phyloP scores from a whole-genome alignment of 164 flowering plant genomes.

The Liriodendron chinense region DNA sequence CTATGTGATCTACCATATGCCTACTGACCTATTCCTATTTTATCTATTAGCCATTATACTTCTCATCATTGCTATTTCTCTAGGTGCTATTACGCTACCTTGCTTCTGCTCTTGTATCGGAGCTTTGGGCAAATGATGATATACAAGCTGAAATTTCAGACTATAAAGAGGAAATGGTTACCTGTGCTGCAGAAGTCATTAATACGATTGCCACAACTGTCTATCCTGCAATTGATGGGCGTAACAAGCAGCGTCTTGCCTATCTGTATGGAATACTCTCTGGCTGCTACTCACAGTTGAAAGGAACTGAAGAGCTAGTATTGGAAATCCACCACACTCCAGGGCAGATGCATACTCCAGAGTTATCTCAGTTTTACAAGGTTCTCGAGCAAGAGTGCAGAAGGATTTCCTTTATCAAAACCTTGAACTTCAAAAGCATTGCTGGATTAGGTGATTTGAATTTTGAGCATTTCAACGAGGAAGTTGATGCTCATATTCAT shows the following conservation, averaged over 20 bases:
- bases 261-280: slow-evolving; percentile 64
- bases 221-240: slow-evolving; percentile 79
- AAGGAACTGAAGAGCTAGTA: slow-evolving; percentile 27
- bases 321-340: slow-evolving; percentile 18
- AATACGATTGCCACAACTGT: slow-evolving; percentile 44
- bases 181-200: slow-evolving; percentile 44
- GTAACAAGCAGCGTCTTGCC: slow-evolving; percentile 75
- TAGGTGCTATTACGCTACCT: slow-evolving; percentile 70
- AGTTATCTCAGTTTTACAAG: slow-evolving; percentile 49
- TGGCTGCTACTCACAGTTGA: slow-evolving; percentile 59
- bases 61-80: slow-evolving; percentile 15
- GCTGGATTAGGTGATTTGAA: slow-evolving; percentile 65
- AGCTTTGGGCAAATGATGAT: slow-evolving; percentile 79
- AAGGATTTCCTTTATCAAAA: slow-evolving; percentile 57
- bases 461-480: slow-evolving; percentile 47
- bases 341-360: slow-evolving; percentile 13
- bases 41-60: background rate
- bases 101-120: slow-evolving; percentile 66
- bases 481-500: slow-evolving; percentile 51
- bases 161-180: slow-evolving; percentile 46
- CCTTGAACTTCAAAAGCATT: slow-evolving; percentile 81
- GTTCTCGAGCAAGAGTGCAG: slow-evolving; percentile 70
- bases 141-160: slow-evolving; percentile 57
- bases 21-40: no score
- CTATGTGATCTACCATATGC: no score